A percentile compares a stretch with the other conserved stretches of the same genome.
Conservation (phyloP, 345 rosid species). For the Carallia pectinifolia region DNA sequence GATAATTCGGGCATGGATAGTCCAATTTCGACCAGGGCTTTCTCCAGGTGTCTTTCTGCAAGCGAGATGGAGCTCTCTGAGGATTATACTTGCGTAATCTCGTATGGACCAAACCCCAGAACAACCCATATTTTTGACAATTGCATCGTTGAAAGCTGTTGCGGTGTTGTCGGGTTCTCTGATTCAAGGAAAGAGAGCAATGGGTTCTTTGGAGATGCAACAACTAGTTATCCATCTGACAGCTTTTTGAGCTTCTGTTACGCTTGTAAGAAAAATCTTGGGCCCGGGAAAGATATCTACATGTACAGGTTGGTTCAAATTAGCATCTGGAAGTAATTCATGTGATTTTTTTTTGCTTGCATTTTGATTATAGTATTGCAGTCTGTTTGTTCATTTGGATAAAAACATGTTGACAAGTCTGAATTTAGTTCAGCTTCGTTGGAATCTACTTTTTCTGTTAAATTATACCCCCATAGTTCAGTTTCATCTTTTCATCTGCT, state of each 20-base stretch:
- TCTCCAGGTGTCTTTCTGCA: conserved; percentile 49
- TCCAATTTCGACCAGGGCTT: conserved; percentile 36
- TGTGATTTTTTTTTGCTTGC: conserved; percentile 2
- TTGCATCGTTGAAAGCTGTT: conserved; percentile 69
- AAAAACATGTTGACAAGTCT: neutral
- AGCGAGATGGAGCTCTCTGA: conserved; percentile 79
- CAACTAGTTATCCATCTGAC: conserved; percentile 40
- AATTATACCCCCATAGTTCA: no score
- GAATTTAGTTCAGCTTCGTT: neutral
- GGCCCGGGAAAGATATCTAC: conserved; percentile 75
- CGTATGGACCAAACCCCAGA: conserved; percentile 79
- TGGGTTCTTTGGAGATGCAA: conserved; percentile 20
- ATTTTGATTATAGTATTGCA: no score
- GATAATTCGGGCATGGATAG: conserved; percentile 29
- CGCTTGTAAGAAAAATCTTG: conserved; percentile 74
- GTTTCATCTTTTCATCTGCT: no score
- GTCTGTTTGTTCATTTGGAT: no score
- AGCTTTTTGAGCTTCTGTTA: conserved; percentile 72
- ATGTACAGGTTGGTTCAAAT: conserved; percentile 67
- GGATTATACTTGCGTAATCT: conserved; percentile 84
- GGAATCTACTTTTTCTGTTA: no score
- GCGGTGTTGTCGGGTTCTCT: conserved; percentile 47
- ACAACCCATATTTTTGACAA: conserved; percentile 85
- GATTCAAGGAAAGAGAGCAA: conserved; percentile 26
- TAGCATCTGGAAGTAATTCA: conserved; percentile 1